Percentiles rank a stretch among this genome's conserved stretches.
These are phyloP conservation scores for Dianthus caryophyllus DNA, from an alignment of 148 eudicot species.

Conservation along the genomic window DNA sequence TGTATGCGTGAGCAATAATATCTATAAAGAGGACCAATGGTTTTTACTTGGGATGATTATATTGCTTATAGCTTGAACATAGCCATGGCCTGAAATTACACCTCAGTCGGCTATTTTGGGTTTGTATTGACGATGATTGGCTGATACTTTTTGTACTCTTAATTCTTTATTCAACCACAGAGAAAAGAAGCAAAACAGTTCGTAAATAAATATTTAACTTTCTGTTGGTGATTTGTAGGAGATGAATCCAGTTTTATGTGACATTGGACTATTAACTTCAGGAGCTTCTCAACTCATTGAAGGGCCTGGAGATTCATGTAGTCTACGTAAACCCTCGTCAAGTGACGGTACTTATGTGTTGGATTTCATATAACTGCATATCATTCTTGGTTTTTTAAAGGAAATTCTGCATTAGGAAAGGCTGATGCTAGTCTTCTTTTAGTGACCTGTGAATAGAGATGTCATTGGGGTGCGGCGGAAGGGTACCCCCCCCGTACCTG, in stretches of 20 bases:
- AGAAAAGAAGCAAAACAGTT: background rate
- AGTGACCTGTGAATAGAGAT: background rate
- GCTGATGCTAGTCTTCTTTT: background rate
- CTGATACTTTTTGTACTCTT: background rate
- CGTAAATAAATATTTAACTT: background rate
- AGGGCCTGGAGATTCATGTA: too few species aligned
- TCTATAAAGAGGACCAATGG: too few species aligned
- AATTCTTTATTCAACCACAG: background rate
- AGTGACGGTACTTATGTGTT: background rate
- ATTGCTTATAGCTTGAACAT: background rate
- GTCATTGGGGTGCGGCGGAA: too few species aligned
- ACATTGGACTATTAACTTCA: background rate
- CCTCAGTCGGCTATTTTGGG: background rate
- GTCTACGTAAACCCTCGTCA: too few species aligned
- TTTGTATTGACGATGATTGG: background rate
- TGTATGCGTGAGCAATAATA: too few species aligned
- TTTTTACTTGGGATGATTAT: too few species aligned
- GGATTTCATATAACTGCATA: background rate
- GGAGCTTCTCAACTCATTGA: background rate
- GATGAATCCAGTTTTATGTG: conserved; percentile 1
- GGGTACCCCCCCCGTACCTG: too few species aligned
- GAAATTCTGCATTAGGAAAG: background rate
- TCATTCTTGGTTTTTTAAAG: too few species aligned
- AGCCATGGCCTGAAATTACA: background rate
- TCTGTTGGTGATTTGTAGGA: background rate